Evolutionary conservation across 2,329 filamentous ascomycete species (phyloP), one percentile per base, ranked within the genome.

Genomic region (Helotiales sp.): DNA sequence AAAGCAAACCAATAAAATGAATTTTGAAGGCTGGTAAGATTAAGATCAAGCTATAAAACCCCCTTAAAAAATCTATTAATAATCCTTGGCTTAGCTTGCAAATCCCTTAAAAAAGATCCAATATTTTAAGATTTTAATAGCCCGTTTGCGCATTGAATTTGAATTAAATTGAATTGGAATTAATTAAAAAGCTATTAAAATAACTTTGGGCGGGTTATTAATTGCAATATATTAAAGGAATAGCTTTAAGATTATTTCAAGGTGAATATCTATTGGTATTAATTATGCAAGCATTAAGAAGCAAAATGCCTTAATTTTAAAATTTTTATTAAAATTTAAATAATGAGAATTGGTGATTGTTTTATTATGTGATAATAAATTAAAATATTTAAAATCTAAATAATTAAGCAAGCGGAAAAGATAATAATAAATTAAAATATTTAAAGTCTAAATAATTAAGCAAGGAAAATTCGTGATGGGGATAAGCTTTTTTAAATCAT

Each of bases 401-500:
- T 28, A 28, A 3, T n/a, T 5, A 10, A 30, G n/a, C n/a, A n/a
- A n/a, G n/a, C n/a, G n/a, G n/a, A n/a, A n/a, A n/a, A n/a, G n/a
- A n/a, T 50, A 20, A 26, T 15, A 28, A 55, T 17, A 6, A n/a
- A 26, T 28, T 3, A 26, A 3, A n/a, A 10, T 17, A 3, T 22
- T 6, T 7, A 20, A 22, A 3, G 28, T 22, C 50, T n/a, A 54
- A 10, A 20, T 28, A 15, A 24, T 55, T 20, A 32, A 15, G 59
- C 28, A 30, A 45, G 43, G 59, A 61, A 55, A 59, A 63, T 64
- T 57, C 4, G 4, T 47, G n/a, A 50, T 65, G 66, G 68, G 68
- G 68, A 60, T 68, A 7, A 66, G 63, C 63, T 68, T 43, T 30
- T 15, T 37, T 60, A 54, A 47, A 64, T 26, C 15, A 24, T 26